Evolutionary conservation across 1,284 basidiomycete species (phyloP).

Genomic region (Tilletiaria anomala): DNA sequence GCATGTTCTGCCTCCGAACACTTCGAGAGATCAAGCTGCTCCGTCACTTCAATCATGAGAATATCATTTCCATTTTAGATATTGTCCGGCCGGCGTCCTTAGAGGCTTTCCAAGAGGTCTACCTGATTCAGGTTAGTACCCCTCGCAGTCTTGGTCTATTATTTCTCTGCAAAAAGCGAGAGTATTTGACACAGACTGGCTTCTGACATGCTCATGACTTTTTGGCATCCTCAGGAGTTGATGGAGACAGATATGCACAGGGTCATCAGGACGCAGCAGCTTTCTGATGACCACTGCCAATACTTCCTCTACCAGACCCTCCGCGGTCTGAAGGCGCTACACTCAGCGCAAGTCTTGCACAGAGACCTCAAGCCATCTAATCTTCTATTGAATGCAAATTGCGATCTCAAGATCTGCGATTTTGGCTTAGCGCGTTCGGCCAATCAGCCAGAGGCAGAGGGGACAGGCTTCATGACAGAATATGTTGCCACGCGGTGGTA

Average conservation of each 20-base stretch:
- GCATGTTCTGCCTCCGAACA: slow-evolving; percentile 38
- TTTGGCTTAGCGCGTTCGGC: slow-evolving; percentile 38
- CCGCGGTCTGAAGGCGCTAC: slow-evolving; percentile 38
- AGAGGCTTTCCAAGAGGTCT: slow-evolving; percentile 85
- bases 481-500: slow-evolving; percentile 40
- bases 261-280: slow-evolving; percentile 35
- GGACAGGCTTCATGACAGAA: slow-evolving; percentile 39
- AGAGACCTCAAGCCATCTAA: slow-evolving; percentile 37
- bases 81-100: slow-evolving; percentile 44
- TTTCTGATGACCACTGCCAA: slow-evolving; percentile 65
- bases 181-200: not conserved
- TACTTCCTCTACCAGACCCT: slow-evolving; percentile 75
- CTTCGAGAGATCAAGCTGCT: slow-evolving; percentile 37
- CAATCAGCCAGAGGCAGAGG: slow-evolving; percentile 32
- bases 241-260: slow-evolving; percentile 40
- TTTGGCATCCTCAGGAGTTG: slow-evolving; percentile 21
- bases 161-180: not conserved
- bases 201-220: not conserved
- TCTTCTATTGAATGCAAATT: slow-evolving; percentile 35
- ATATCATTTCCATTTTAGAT: slow-evolving; percentile 30
- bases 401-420: slow-evolving; percentile 39
- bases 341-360: slow-evolving; percentile 36
- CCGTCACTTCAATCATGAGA: slow-evolving; percentile 31
- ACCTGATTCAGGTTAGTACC: slow-evolving; percentile 50
- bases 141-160: not conserved